Evolutionary conservation across 352 stramenopile genomes (phyloP).

Genomic region (Phytophthora colocasiae): DNA sequence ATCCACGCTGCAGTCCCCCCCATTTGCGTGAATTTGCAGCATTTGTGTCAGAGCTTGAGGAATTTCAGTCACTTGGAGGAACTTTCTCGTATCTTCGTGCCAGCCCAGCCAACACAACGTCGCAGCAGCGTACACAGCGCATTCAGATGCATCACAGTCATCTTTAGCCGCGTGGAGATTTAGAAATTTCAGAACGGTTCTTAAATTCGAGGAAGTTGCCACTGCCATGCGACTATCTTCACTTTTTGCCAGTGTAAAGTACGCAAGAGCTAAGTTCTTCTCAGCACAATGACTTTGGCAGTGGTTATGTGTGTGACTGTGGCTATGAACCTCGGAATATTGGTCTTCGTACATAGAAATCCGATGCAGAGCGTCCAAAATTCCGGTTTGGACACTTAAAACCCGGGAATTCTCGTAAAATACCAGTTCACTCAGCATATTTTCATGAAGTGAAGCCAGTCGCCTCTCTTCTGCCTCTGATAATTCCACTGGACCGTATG

Average conservation of each 20-base stretch:
- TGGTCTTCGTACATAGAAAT: slow-evolving; percentile 30
- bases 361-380: slow-evolving; percentile 55
- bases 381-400: slow-evolving; percentile 57
- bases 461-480: slow-evolving; percentile 6
- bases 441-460: slow-evolving; percentile 44
- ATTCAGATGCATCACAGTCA: slow-evolving; percentile 38
- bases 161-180: slow-evolving; percentile 28
- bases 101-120: slow-evolving; percentile 66
- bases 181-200: slow-evolving; percentile 47
- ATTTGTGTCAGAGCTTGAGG: slow-evolving; percentile 45
- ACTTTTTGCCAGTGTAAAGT: slow-evolving; percentile 63
- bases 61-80: slow-evolving; percentile 44
- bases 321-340: neutral
- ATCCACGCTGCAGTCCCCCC: neutral
- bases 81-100: slow-evolving; percentile 57
- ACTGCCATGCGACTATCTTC: slow-evolving; percentile 53
- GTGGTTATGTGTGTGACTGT: neutral
- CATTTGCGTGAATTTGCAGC: slow-evolving; percentile 30
- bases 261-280: slow-evolving; percentile 50
- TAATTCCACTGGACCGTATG: slow-evolving; percentile 6
- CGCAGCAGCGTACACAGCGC: slow-evolving; percentile 49
- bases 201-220: slow-evolving; percentile 44
- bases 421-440: slow-evolving; percentile 56
- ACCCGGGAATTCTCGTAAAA: slow-evolving; percentile 61
- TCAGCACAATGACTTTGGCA: slow-evolving; percentile 17